Conservation (phyloP, 1,284 basidiomycete genomes). For the Ganoderma sinense region DNA sequence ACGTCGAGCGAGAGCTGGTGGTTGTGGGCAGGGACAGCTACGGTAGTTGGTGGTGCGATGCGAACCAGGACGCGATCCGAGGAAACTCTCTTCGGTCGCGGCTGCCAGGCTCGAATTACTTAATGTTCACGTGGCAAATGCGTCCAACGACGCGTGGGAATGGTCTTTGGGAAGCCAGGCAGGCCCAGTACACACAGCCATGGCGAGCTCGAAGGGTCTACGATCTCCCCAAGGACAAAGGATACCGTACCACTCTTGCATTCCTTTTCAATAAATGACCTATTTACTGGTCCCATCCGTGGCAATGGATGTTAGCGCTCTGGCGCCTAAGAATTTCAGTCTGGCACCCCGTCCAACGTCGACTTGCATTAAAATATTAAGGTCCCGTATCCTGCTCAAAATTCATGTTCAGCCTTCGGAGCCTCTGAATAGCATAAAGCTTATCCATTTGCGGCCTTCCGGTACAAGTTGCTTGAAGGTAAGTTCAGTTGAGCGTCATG, state of each 20-base stretch:
- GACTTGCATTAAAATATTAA: too few species aligned
- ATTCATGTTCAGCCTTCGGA: too few species aligned
- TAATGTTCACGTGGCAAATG: constrained; percentile 34
- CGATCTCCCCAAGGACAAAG: background rate
- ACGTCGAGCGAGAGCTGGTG: background rate
- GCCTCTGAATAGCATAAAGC: too few species aligned
- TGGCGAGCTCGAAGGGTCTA: background rate
- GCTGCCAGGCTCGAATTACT: constrained; percentile 44
- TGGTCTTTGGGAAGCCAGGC: background rate
- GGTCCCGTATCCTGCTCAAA: too few species aligned
- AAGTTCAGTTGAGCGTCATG: too few species aligned
- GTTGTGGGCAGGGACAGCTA: constrained; percentile 11
- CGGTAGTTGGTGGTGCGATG: constrained; percentile 51
- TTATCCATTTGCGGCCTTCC: too few species aligned
- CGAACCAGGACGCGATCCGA: constrained; percentile 53
- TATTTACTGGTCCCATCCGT: too few species aligned
- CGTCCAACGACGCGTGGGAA: background rate
- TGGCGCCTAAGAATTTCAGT: too few species aligned
- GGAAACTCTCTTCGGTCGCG: constrained; percentile 50
- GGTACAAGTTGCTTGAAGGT: too few species aligned
- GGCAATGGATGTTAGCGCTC: too few species aligned
- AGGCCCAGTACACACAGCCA: background rate
- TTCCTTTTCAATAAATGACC: too few species aligned
- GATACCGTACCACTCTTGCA: background rate
- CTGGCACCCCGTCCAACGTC: too few species aligned